These are phyloP conservation scores for Sporothrix curviconia DNA, from an alignment of 2,329 filamentous ascomycete species.

Conservation along the genomic window DNA sequence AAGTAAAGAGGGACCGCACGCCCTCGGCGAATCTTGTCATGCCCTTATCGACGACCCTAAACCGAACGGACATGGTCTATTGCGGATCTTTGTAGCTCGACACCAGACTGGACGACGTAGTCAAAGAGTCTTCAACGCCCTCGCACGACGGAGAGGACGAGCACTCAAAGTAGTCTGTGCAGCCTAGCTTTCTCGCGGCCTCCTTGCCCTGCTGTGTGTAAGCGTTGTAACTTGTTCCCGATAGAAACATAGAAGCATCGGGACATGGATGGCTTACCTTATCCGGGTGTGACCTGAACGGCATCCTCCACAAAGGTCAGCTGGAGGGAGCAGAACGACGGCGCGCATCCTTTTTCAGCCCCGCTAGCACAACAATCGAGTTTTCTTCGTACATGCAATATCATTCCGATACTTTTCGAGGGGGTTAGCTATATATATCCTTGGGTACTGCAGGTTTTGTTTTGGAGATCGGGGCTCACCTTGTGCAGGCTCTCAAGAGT, in stretches of 20 bases:
- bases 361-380: conserved; percentile 19
- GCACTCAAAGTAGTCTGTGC: conserved; percentile 21
- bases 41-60: conserved; percentile 19
- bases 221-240: not conserved
- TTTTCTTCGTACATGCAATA: conserved; percentile 20
- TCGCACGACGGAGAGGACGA: conserved; percentile 19
- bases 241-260: not conserved
- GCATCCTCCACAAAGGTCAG: conserved; percentile 18
- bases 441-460: too few species aligned
- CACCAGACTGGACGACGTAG: conserved; percentile 16
- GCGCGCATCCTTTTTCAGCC: conserved; percentile 21
- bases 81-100: conserved; percentile 14
- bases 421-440: too few species aligned
- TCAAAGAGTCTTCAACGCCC: conserved; percentile 19
- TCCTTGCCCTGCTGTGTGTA: conserved; percentile 5
- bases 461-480: not conserved
- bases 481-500: conserved; percentile 15
- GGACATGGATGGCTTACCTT: conserved; percentile 13
- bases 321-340: conserved; percentile 18
- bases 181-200: conserved; percentile 10
- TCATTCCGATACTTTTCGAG: conserved; percentile 18
- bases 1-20: conserved; percentile 16
- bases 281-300: conserved; percentile 12
- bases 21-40: conserved; percentile 18
- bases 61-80: conserved; percentile 17